A percentile compares a stretch with the other conserved stretches of the same genome.
These are phyloP conservation scores for Pseudocercospora vitis DNA, from an alignment of 2,329 filamentous ascomycete genomes.

Conservation along the genomic window DNA sequence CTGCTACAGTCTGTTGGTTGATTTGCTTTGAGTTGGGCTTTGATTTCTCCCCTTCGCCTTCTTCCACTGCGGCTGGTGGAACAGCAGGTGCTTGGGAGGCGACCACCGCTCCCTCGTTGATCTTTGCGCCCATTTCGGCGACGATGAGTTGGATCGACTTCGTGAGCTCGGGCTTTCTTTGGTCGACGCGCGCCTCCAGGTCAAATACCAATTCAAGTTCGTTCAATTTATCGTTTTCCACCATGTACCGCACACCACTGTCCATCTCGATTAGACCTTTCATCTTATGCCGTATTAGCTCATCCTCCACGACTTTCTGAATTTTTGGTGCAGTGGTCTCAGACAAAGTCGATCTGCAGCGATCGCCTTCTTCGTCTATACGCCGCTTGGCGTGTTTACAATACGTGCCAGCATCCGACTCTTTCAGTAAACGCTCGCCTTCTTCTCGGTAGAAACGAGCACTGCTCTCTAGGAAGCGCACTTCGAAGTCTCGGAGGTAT, in stretches of 20 bases:
- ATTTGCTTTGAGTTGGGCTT: constrained; percentile 50
- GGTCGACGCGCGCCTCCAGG: constrained; percentile 74
- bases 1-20: constrained; percentile 80
- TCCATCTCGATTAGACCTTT: constrained; percentile 81
- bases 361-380: constrained; percentile 75
- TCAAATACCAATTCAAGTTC: constrained; percentile 80
- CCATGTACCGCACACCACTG: constrained; percentile 83
- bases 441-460: constrained; percentile 73
- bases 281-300: constrained; percentile 76
- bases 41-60: constrained; percentile 50
- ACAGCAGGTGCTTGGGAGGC: constrained; percentile 55
- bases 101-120: constrained; percentile 66
- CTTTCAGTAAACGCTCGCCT: constrained; percentile 69
- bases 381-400: constrained; percentile 72
- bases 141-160: constrained; percentile 72
- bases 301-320: constrained; percentile 71
- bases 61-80: constrained; percentile 49
- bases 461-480: constrained; percentile 70
- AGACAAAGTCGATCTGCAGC: constrained; percentile 80
- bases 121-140: constrained; percentile 74
- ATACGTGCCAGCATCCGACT: constrained; percentile 79
- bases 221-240: constrained; percentile 79
- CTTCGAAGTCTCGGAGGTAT: constrained; percentile 81
- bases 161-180: constrained; percentile 68
- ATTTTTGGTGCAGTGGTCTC: constrained; percentile 71